Percentiles rank a stretch among this genome's conserved stretches.
Evolutionary conservation across 768 basidiomycete species (phyloP).

Genomic region (Tulasnella calospora): DNA sequence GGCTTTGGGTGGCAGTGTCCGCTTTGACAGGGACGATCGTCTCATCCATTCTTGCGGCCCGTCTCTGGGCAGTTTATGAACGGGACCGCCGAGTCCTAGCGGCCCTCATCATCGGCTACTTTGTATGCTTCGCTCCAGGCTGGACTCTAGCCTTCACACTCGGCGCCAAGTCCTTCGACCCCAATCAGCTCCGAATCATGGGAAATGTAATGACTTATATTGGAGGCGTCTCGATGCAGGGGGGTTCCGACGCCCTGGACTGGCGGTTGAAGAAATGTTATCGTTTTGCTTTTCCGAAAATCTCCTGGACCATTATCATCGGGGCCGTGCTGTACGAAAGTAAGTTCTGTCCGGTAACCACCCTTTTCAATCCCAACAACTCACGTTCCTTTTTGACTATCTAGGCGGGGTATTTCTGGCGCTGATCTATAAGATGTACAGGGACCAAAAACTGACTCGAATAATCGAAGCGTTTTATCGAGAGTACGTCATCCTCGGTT

Average conservation of each 20-base stretch:
- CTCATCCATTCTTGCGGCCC: neutral
- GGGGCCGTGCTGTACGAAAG: conserved; percentile 2
- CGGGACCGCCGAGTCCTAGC: neutral
- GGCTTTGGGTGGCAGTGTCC: neutral
- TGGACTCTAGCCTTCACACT: neutral
- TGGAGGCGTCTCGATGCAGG: neutral
- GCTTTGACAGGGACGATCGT: neutral
- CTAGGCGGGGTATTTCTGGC: neutral
- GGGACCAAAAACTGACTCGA: neutral
- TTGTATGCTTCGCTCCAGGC: neutral
- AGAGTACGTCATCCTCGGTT: neutral
- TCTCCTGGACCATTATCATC: neutral
- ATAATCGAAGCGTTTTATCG: neutral
- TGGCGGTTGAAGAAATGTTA: conserved; percentile 1
- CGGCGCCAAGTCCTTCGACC: neutral
- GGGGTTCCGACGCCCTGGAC: neutral
- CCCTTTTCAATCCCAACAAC: neutral
- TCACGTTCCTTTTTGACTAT: neutral
- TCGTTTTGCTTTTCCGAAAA: neutral
- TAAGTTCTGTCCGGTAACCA: neutral
- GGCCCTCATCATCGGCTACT: neutral
- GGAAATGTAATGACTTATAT: neutral
- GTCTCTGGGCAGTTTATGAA: conserved; percentile 10
- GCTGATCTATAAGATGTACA: neutral
- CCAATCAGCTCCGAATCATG: neutral